A percentile compares a stretch with the other conserved stretches of the same genome.
Conservation (phyloP, 2,329 filamentous ascomycete species). For the Metarhizium brunneum region DNA sequence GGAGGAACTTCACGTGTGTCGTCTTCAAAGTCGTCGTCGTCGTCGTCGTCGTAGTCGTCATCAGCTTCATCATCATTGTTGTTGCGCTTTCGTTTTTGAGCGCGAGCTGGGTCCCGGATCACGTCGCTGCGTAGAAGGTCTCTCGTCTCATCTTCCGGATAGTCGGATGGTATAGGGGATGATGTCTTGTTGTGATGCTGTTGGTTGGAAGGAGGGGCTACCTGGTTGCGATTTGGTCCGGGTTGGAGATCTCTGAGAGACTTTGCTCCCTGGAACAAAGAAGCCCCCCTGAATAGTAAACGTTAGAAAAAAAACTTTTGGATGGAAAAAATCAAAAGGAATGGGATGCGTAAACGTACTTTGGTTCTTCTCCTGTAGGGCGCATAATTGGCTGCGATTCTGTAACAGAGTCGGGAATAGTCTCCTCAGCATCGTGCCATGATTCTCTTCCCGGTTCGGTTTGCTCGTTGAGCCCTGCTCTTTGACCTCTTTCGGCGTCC, state of each 20-base stretch:
- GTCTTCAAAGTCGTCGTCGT: slow-evolving; percentile 18
- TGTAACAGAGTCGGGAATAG: slow-evolving; percentile 9
- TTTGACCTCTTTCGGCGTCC: not conserved
- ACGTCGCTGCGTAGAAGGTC: not conserved
- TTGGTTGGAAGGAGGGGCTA: slow-evolving; percentile 13
- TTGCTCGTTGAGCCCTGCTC: not conserved
- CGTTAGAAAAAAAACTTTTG: not conserved
- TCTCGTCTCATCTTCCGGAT: slow-evolving; percentile 1
- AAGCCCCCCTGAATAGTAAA: not conserved
- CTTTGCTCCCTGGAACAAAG: slow-evolving; percentile 10
- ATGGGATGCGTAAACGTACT: not conserved
- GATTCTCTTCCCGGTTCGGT: not conserved
- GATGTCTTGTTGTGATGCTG: slow-evolving; percentile 7
- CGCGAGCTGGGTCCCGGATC: not conserved
- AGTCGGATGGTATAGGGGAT: slow-evolving; percentile 13
- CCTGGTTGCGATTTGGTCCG: slow-evolving; percentile 1
- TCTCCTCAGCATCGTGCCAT: slow-evolving; percentile 4
- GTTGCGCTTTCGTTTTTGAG: slow-evolving; percentile 3
- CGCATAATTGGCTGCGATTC: slow-evolving; percentile 18
- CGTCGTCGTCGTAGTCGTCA: slow-evolving; percentile 7
- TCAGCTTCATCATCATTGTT: slow-evolving; percentile 7
- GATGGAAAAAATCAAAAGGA: not conserved
- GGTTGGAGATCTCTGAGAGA: slow-evolving; percentile 13
- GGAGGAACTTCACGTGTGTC: slow-evolving; percentile 16
- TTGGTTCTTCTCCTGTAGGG: not conserved